These are phyloP conservation scores for Dryadomyces quercivorus DNA, from an alignment of 2,329 filamentous ascomycete genomes.

Conservation along the genomic window DNA sequence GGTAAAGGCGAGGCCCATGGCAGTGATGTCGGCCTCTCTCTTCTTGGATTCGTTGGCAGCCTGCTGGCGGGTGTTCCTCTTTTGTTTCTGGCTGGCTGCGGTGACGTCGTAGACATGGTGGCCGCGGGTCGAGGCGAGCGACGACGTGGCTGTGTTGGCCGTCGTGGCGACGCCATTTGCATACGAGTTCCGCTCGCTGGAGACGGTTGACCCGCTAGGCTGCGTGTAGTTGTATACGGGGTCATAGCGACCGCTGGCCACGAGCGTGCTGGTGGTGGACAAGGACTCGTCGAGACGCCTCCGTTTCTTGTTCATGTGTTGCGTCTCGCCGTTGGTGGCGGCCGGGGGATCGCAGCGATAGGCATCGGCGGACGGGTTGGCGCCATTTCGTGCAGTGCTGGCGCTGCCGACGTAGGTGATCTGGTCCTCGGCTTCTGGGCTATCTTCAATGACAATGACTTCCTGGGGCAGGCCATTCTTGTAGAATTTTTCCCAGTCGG, in stretches of 20 bases:
- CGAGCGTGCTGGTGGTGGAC: slow-evolving; percentile 7
- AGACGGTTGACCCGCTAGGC: slow-evolving; percentile 58
- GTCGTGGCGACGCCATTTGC: slow-evolving; percentile 43
- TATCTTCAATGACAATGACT: slow-evolving; percentile 74
- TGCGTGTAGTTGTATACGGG: slow-evolving; percentile 50
- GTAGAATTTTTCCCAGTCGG: slow-evolving; percentile 73
- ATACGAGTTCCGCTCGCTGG: slow-evolving; percentile 65
- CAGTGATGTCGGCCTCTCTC: slow-evolving; percentile 61
- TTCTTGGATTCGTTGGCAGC: slow-evolving; percentile 72
- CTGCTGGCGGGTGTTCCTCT: slow-evolving; percentile 63
- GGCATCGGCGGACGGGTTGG: neutral
- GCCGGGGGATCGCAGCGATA: slow-evolving; percentile 11
- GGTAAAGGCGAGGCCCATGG: slow-evolving; percentile 56
- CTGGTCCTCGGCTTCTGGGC: slow-evolving; percentile 34
- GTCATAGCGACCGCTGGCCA: slow-evolving; percentile 46
- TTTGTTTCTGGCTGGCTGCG: slow-evolving; percentile 70
- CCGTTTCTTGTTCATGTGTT: slow-evolving; percentile 56
- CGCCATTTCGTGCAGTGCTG: slow-evolving; percentile 12
- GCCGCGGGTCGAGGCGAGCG: slow-evolving; percentile 54
- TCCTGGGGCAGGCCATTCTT: slow-evolving; percentile 74
- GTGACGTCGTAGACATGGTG: slow-evolving; percentile 54
- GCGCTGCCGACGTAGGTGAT: slow-evolving; percentile 5
- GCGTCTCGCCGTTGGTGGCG: slow-evolving; percentile 21
- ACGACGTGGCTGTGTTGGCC: slow-evolving; percentile 71
- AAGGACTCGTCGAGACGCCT: slow-evolving; percentile 47